Conservation (phyloP, 768 basidiomycete genomes). For the Leccinum longicurvipes region DNA sequence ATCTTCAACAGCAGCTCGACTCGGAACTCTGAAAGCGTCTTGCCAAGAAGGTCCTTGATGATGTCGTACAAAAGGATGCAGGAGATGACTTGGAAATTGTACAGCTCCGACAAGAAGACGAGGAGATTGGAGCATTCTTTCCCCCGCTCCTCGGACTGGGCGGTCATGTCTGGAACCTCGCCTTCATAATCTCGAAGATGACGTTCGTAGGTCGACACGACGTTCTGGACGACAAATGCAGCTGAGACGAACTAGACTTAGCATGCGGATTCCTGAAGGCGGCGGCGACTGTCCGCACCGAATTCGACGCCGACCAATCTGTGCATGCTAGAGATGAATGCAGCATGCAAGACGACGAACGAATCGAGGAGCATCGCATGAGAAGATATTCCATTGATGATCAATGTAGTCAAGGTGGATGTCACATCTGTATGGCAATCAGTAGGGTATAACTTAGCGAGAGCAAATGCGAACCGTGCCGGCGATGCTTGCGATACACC, state of each 20-base stretch:
- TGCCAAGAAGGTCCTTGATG: conserved; percentile 68
- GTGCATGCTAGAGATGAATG: conserved; percentile 77
- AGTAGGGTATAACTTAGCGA: conserved; percentile 3
- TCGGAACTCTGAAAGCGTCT: conserved; percentile 66
- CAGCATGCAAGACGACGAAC: conserved; percentile 85
- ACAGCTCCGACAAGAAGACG: conserved; percentile 84
- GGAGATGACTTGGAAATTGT: conserved; percentile 94
- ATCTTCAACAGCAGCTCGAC: conserved; percentile 89
- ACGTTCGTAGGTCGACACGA: conserved; percentile 64
- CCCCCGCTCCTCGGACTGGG: conserved; percentile 43
- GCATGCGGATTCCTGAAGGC: background rate
- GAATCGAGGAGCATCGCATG: conserved; percentile 83
- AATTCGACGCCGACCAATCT: conserved; percentile 84
- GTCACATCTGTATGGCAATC: conserved; percentile 63
- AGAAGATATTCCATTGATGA: conserved; percentile 75
- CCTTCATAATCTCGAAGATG: conserved; percentile 41
- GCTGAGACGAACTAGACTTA: conserved; percentile 40
- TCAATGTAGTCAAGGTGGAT: conserved; percentile 67
- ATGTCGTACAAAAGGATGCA: conserved; percentile 88
- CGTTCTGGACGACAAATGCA: conserved; percentile 77
- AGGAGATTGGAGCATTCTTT: conserved; percentile 91
- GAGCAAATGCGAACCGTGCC: conserved; percentile 58
- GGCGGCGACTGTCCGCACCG: conserved; percentile 48
- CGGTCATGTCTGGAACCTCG: conserved; percentile 8
- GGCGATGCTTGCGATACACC: conserved; percentile 68